Evolutionary conservation across 2,329 filamentous ascomycete genomes (phyloP).

Genomic region (Trichoderma brevicompactum): DNA sequence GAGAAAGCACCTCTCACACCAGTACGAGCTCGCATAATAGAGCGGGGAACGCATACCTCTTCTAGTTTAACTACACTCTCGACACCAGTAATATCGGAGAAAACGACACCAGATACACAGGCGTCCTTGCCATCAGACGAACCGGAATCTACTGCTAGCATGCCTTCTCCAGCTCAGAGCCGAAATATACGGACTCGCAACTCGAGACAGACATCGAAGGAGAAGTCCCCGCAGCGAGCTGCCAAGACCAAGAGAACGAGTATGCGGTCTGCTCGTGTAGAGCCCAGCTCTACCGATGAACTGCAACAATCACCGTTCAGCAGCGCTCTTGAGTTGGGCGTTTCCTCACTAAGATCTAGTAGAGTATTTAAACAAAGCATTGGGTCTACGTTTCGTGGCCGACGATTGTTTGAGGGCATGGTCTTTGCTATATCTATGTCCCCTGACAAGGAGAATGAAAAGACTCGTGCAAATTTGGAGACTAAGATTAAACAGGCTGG

Average conservation of each 20-base stretch:
- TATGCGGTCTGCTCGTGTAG: conserved; percentile 38
- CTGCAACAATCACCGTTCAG: conserved; percentile 47
- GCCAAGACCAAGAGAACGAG: conserved; percentile 33
- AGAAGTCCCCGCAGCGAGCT: conserved; percentile 38
- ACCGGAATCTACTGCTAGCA: conserved; percentile 33
- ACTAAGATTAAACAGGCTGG: conserved; percentile 71
- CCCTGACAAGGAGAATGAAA: conserved; percentile 45
- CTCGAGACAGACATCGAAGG: conserved; percentile 31
- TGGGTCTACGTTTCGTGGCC: conserved; percentile 35
- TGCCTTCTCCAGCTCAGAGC: conserved; percentile 35
- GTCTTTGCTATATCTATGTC: conserved; percentile 82
- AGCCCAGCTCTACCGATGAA: conserved; percentile 55
- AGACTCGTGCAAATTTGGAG: conserved; percentile 54
- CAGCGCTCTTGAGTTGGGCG: conserved; percentile 45
- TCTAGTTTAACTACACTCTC: conserved; percentile 49
- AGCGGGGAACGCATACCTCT: conserved; percentile 34
- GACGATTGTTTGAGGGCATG: conserved; percentile 74
- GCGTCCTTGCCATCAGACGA: conserved; percentile 38
- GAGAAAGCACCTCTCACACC: conserved; percentile 35
- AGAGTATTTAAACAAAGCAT: conserved; percentile 39
- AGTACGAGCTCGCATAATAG: conserved; percentile 29
- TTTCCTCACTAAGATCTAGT: conserved; percentile 38
- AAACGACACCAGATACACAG: conserved; percentile 44
- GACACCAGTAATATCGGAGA: conserved; percentile 46
- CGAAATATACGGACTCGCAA: conserved; percentile 33